phyloP scores from a whole-genome alignment of 208 protist genomes.

The Crithidia expoeki region DNA sequence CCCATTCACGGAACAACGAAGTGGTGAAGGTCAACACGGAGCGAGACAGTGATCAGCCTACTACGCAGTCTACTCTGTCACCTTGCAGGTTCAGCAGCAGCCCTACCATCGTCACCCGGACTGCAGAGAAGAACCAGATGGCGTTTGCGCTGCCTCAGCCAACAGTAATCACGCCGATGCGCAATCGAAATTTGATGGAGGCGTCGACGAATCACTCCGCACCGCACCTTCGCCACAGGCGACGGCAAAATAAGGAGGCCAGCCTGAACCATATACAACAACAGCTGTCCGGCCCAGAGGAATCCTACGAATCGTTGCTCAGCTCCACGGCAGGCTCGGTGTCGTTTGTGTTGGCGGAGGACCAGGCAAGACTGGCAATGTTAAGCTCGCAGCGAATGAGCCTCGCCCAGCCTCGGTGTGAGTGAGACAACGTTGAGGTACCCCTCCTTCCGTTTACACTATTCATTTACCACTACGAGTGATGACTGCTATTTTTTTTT shows the following conservation, averaged over 20 bases:
- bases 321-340: background rate
- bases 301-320: background rate
- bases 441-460: background rate
- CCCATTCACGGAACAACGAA: no score
- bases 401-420: background rate
- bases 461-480: background rate
- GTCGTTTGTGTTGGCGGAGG: constrained; percentile 1
- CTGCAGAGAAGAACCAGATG: background rate
- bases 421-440: background rate
- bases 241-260: background rate
- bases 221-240: background rate
- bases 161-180: background rate
- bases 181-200: background rate
- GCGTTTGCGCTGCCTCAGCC: background rate
- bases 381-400: constrained; percentile 1
- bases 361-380: constrained; percentile 2
- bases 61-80: background rate
- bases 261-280: background rate
- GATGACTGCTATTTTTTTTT: background rate
- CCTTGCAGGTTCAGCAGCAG: background rate
- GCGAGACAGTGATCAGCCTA: background rate
- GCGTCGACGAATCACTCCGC: background rate
- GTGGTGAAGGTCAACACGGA: background rate
- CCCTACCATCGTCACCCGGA: background rate
- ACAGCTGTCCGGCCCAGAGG: background rate